These are phyloP conservation scores for Scutellaria baicalensis DNA, from an alignment of 257 asterid genomes.

Conservation along the genomic window DNA sequence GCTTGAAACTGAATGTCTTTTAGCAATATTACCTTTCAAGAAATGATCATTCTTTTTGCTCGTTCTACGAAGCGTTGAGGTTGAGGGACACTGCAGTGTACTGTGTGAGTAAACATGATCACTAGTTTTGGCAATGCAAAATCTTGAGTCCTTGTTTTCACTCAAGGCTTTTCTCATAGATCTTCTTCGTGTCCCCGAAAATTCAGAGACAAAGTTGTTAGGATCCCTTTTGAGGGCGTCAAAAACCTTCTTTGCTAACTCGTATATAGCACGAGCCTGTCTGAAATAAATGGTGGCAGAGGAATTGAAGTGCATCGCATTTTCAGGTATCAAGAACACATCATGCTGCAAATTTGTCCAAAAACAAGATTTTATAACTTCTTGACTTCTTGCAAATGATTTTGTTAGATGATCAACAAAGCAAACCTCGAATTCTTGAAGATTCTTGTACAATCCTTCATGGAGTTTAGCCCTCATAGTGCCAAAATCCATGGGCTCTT, in stretches of 20 bases:
- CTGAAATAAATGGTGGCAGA: conserved; percentile 58
- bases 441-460: conserved; percentile 71
- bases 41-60: conserved; percentile 16
- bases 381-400: neutral
- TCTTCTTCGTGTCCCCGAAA: conserved; percentile 63
- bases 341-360: conserved; percentile 56
- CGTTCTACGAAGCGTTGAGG: conserved; percentile 21
- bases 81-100: conserved; percentile 2
- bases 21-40: conserved; percentile 16
- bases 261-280: conserved; percentile 83
- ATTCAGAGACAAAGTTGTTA: conserved; percentile 44
- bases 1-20: too few relatives aligned
- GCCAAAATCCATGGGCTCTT: conserved; percentile 91
- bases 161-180: conserved; percentile 47
- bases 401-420: neutral
- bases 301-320: conserved; percentile 89
- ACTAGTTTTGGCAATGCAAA: neutral
- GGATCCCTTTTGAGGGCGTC: conserved; percentile 60
- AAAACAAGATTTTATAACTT: neutral
- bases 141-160: conserved; percentile 29
- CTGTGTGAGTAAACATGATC: conserved; percentile 3
- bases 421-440: conserved; percentile 72
- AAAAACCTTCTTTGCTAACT: conserved; percentile 73
- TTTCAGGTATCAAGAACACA: conserved; percentile 71
- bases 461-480: conserved; percentile 97